phyloP scores from a whole-genome alignment of 2,329 filamentous ascomycete species.

The Scedosporium boydii region DNA sequence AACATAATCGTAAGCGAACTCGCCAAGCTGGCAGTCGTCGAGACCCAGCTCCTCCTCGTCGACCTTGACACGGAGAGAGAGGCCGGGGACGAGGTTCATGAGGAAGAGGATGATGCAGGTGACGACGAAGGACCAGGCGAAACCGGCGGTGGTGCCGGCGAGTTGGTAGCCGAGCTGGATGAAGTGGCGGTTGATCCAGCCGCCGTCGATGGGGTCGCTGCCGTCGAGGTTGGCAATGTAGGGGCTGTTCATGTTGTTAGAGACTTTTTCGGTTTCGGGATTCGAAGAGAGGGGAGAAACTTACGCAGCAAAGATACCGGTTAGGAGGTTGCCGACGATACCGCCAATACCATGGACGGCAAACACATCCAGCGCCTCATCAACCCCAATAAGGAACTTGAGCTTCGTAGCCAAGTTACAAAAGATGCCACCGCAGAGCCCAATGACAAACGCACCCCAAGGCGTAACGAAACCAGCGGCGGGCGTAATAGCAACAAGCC shows the following conservation, averaged over 20 bases:
- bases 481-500: conserved; percentile 79
- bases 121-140: conserved; percentile 57
- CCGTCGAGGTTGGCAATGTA: conserved; percentile 70
- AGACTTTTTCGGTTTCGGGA: not conserved
- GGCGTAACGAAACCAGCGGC: conserved; percentile 72
- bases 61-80: conserved; percentile 56
- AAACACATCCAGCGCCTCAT: conserved; percentile 85
- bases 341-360: conserved; percentile 82
- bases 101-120: conserved; percentile 61
- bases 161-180: conserved; percentile 64
- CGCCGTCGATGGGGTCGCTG: conserved; percentile 45
- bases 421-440: conserved; percentile 50
- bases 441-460: conserved; percentile 49
- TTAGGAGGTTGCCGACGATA: conserved; percentile 70
- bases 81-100: conserved; percentile 61
- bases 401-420: conserved; percentile 86
- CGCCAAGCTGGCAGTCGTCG: conserved; percentile 69
- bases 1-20: conserved; percentile 79
- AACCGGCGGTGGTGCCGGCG: conserved; percentile 55
- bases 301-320: conserved; percentile 65
- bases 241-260: conserved; percentile 31
- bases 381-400: conserved; percentile 63
- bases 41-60: conserved; percentile 61
- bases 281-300: conserved; percentile 15
- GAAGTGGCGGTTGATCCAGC: conserved; percentile 64